Evolutionary conservation across 345 rosid genomes (phyloP).

Genomic region (Citrus glauca): DNA sequence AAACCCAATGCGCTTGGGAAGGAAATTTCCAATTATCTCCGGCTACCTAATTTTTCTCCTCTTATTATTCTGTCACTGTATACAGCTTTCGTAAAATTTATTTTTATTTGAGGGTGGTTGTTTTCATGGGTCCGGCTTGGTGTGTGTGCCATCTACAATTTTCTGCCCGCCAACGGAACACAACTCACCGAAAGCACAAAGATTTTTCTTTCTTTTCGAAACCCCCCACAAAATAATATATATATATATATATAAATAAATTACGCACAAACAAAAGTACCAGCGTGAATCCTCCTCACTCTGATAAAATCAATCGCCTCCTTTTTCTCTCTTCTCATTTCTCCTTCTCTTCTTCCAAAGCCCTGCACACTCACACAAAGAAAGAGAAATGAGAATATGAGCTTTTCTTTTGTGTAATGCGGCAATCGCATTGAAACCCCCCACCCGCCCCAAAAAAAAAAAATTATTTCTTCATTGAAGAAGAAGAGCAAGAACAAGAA

Average conservation of each 20-base stretch:
- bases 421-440: slow-evolving; percentile 13
- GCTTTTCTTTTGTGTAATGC: slow-evolving; percentile 28
- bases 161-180: slow-evolving; percentile 33
- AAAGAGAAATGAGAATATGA: slow-evolving; percentile 25
- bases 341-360: slow-evolving; percentile 14
- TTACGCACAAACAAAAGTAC: slow-evolving; percentile 29
- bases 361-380: slow-evolving; percentile 4
- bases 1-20: not conserved
- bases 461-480: slow-evolving; percentile 33
- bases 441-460: not conserved
- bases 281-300: slow-evolving; percentile 53
- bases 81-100: not conserved
- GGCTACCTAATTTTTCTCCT: not conserved
- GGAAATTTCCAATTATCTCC: not conserved
- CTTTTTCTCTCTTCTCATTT: slow-evolving; percentile 25
- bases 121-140: slow-evolving; percentile 47
- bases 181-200: slow-evolving; percentile 41
- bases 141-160: slow-evolving; percentile 38
- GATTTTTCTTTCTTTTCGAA: slow-evolving; percentile 6
- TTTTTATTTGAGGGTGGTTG: not conserved
- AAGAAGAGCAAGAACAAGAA: slow-evolving; percentile 47
- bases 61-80: not conserved
- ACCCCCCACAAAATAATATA: slow-evolving; percentile 2
- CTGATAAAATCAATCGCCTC: slow-evolving; percentile 32
- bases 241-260: not conserved